Conservation (phyloP, 2,329 filamentous ascomycete species). For the Achaetomium macrosporum region DNA sequence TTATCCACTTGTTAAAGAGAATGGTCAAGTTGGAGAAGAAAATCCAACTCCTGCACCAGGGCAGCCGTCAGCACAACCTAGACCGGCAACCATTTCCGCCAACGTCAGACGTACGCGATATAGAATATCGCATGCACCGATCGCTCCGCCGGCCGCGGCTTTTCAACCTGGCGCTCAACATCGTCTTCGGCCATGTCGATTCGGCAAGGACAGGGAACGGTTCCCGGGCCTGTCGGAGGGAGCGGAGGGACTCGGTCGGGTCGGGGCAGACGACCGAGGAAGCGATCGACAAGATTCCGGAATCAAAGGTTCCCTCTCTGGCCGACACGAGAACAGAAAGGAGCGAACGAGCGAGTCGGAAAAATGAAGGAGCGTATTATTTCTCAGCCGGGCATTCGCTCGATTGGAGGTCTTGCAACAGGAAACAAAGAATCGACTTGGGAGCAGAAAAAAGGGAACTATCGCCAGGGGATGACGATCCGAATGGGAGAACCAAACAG, state of each 20-base stretch:
- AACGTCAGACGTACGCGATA: slow-evolving; percentile 29
- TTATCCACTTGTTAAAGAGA: slow-evolving; percentile 87
- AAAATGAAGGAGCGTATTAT: background rate
- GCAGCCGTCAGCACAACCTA: background rate
- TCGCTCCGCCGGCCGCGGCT: slow-evolving; percentile 23
- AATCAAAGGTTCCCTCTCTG: background rate
- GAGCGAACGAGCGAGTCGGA: background rate
- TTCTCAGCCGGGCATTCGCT: slow-evolving; percentile 4
- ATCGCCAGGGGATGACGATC: background rate
- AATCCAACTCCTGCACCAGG: slow-evolving; percentile 60
- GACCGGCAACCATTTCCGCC: background rate
- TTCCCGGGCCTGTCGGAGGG: background rate
- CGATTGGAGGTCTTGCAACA: background rate
- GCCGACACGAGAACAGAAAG: background rate
- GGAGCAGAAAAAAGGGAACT: background rate
- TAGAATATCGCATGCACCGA: slow-evolving; percentile 33
- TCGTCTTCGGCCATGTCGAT: slow-evolving; percentile 21
- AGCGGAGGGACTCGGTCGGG: background rate
- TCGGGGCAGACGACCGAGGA: background rate
- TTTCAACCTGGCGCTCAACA: slow-evolving; percentile 25
- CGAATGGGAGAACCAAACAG: background rate
- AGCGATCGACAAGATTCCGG: background rate
- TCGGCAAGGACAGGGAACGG: background rate
- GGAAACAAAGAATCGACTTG: background rate
- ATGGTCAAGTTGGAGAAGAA: slow-evolving; percentile 79